Base-by-base conservation (phyloP, 176 grass and related monocot species). In the Aechmea fasciata region DNA sequence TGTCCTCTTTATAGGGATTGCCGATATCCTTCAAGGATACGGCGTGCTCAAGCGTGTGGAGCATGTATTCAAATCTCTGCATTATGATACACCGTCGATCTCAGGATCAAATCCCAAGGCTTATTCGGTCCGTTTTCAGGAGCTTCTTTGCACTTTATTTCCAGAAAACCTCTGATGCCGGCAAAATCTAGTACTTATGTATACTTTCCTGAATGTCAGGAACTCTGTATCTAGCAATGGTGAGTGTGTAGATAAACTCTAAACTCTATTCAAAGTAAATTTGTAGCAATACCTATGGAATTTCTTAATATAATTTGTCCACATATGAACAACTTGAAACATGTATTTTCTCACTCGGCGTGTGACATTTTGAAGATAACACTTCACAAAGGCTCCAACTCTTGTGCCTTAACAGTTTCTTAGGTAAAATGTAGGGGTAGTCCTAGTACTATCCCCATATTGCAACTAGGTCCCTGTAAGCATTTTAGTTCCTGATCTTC, bases 11-110 rank as follows among this genome's bases (percentile, higher is more conserved):
- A 11, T 70, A 2, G 68, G 68, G 24, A 70, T 70, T 26, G 49
- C 52, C 10, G 49, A 70, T 51, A 70, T 70, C 19, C 18, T 70
- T 70, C 68, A 70, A 70, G 68, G 68, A 7, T 52, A 52, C 10
- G 22, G 49, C 20, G 52, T 51, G 11, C 49, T 52, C 24, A 70
- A 70, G 11, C 68, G 49, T 9, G 49, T 70, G 48, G 67, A 69
- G 49, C 47, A 69, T 51, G 67, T 50, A 0, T 52, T 69, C 67
- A 69, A 13, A 14, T 52, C 17, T 69, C 67, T 69, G 5, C 68
- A 70, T 0, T 51, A 23, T 2, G 68, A 70, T 22, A 51, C 68
- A 17, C 19, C 2, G 3, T 15, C 28, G n/a, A 70, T 13, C 11
- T 52, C 49, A 52, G 49, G 49, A 28, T 8, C 48, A 12, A 51